A percentile compares a stretch with the other conserved stretches of the same genome.
Conservation (phyloP, 73 alveolate genomes). For the Tetrahymena elliotti region DNA sequence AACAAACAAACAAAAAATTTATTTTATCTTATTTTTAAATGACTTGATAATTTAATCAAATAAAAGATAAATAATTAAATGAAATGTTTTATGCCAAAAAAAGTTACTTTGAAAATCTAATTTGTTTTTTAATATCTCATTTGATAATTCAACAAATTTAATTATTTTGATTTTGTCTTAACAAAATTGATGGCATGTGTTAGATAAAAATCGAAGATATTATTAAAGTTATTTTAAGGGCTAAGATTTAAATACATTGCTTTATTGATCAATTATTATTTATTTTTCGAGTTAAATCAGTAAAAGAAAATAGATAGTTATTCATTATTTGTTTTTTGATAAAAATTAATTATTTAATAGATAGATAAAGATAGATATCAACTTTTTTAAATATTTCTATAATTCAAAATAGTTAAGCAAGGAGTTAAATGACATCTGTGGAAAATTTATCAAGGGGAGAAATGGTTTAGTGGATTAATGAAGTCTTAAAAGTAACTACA, state of each 20-base stretch:
- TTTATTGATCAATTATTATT: too few species aligned
- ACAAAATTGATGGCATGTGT: too few species aligned
- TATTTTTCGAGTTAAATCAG: not conserved
- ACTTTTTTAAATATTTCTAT: not conserved
- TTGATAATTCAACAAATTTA: not conserved
- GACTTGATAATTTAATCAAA: too few species aligned
- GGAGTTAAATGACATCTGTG: not conserved
- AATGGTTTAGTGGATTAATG: constrained; percentile 36
- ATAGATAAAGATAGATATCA: not conserved
- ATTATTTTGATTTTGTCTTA: not conserved
- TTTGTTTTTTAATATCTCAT: too few species aligned
- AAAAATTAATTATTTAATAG: not conserved
- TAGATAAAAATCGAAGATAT: too few species aligned
- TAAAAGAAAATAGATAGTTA: not conserved
- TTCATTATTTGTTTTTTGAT: not conserved
- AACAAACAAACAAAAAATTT: too few species aligned
- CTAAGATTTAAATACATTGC: too few species aligned
- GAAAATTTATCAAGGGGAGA: constrained; percentile 34
- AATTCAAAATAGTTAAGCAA: not conserved
- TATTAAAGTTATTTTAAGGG: not conserved
- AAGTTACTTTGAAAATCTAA: too few species aligned
- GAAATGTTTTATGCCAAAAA: too few species aligned
- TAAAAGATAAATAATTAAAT: too few species aligned
- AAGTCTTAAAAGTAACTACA: not conserved
- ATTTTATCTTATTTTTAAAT: too few species aligned